These are phyloP conservation scores for Penicillium macrosclerotiorum DNA, from an alignment of 495 filamentous ascomycete species.

Conservation along the genomic window DNA sequence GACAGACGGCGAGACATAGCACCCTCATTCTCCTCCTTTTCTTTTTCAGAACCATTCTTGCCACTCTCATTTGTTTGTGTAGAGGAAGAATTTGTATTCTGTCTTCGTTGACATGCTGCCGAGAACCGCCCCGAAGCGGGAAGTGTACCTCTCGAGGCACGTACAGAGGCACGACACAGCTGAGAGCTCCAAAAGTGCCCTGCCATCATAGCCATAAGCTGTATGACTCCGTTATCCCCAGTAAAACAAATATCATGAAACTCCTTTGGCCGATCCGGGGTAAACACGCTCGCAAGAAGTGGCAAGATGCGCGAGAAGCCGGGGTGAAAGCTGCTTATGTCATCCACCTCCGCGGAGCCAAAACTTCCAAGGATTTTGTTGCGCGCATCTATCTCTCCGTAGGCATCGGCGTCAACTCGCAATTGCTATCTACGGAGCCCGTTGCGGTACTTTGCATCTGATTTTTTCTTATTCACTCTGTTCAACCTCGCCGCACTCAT, in stretches of 20 bases:
- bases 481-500: constrained; percentile 27
- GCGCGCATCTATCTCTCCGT: constrained; percentile 10
- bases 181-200: constrained; percentile 16
- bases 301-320: constrained; percentile 7
- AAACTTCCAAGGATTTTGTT: constrained; percentile 30
- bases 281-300: constrained; percentile 5
- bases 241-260: no score
- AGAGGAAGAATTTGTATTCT: constrained; percentile 18
- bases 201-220: constrained; percentile 24
- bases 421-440: constrained; percentile 18
- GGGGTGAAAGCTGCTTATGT: constrained; percentile 24
- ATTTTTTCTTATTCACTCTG: not conserved
- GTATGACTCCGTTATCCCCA: no score
- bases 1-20: constrained; percentile 73
- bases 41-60: constrained; percentile 1
- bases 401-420: constrained; percentile 14
- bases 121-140: constrained; percentile 23
- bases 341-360: constrained; percentile 43
- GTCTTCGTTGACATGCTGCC: constrained; percentile 18
- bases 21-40: constrained; percentile 40
- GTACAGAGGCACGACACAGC: constrained; percentile 13
- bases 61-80: constrained; percentile 14
- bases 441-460: constrained; percentile 10
- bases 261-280: not conserved
- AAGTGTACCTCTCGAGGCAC: constrained; percentile 12